A percentile compares a stretch with the other conserved stretches of the same genome.
Conservation (phyloP, 179 eudicot species). For the Heliamphora ciliata region DNA sequence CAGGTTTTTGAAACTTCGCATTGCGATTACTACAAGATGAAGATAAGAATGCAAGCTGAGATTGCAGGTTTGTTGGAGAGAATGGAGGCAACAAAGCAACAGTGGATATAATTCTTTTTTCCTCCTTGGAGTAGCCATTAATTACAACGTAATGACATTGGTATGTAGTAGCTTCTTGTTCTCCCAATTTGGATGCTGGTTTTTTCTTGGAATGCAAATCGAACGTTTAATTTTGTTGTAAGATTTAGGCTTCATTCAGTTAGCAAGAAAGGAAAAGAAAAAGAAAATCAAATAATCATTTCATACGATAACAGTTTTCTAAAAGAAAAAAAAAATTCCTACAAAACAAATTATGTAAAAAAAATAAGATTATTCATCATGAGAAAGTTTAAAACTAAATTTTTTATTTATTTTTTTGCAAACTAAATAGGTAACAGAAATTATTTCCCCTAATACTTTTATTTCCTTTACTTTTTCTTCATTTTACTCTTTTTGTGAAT, state of each 20-base stretch:
- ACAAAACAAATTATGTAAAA: no score
- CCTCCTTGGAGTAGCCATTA: background rate
- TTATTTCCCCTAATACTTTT: no score
- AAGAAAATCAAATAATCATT: no score
- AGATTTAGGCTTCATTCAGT: background rate
- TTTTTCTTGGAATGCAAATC: constrained; percentile 1
- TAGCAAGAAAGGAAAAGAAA: no score
- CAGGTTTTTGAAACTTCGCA: constrained; percentile 59
- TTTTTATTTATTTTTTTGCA: no score
- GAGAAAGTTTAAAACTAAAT: no score
- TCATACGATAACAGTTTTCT: no score
- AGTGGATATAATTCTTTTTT: constrained; percentile 32
- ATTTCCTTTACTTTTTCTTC: no score
- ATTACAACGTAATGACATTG: background rate
- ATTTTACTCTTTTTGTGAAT: no score
- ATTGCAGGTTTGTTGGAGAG: constrained; percentile 61
- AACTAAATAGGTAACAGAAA: no score
- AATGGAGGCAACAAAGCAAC: constrained; percentile 64
- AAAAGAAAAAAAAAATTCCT: no score
- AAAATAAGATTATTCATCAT: no score
- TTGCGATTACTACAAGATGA: constrained; percentile 68
- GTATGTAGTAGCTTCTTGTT: constrained; percentile 2
- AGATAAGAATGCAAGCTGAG: constrained; percentile 61
- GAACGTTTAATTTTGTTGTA: background rate
- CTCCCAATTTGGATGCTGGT: constrained; percentile 9